Conservation (phyloP, 140 eudicot genomes). For the Anethum foeniculum region DNA sequence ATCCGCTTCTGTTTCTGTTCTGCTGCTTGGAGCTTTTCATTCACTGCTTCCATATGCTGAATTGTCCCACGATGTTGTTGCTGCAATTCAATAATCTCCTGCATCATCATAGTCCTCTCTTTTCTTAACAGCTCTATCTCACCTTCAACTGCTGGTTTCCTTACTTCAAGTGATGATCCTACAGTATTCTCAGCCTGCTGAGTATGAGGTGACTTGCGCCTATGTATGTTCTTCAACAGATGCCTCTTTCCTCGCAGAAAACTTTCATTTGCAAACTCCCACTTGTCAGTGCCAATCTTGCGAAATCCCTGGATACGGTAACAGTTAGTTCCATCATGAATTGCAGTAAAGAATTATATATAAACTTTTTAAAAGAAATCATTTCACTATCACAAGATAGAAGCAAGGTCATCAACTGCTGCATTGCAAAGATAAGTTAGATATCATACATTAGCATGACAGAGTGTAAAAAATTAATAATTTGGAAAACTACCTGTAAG, state of each 20-base stretch:
- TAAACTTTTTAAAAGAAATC: not conserved
- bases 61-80: slow-evolving; percentile 52
- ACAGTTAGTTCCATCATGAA: slow-evolving; percentile 6
- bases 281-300: slow-evolving; percentile 72
- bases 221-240: slow-evolving; percentile 62
- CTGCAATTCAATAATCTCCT: slow-evolving; percentile 60
- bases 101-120: slow-evolving; percentile 66
- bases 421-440: slow-evolving; percentile 6
- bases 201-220: slow-evolving; percentile 57
- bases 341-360: not conserved
- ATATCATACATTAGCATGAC: slow-evolving; percentile 4
- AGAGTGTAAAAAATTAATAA: not conserved
- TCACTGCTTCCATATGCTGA: slow-evolving; percentile 48
- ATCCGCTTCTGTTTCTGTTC: slow-evolving; percentile 74
- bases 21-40: slow-evolving; percentile 59
- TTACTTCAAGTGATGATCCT: slow-evolving; percentile 25
- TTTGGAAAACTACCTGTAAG: slow-evolving; percentile 29
- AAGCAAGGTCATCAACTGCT: slow-evolving; percentile 9
- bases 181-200: slow-evolving; percentile 25
- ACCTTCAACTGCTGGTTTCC: slow-evolving; percentile 32
- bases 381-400: not conserved
- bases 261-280: slow-evolving; percentile 79
- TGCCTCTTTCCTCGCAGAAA: slow-evolving; percentile 67
- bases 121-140: slow-evolving; percentile 52
- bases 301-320: slow-evolving; percentile 73